Base-by-base conservation (phyloP, 305 asterid species). In the Rubia balearica region DNA sequence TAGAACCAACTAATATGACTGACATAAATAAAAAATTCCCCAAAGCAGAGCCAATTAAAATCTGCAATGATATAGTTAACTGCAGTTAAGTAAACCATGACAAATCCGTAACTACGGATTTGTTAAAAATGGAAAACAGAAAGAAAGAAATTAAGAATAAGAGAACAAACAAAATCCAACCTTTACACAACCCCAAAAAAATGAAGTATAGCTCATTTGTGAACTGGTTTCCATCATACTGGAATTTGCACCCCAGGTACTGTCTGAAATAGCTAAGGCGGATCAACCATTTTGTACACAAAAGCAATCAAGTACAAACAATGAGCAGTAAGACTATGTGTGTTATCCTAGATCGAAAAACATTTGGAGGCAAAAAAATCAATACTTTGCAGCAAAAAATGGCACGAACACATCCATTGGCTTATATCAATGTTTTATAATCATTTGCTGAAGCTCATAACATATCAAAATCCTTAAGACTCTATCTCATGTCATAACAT, bases 231-330 rank as follows among this genome's bases (percentile, higher is more conserved):
- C 89, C 68, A 67, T 79, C 63, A 77, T 84, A 65, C 63, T 81
- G 63, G 76, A 78, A 76, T 79, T 79, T 72, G 86, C 80, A 45
- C 73, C 83, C 92, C 85, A 83, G 74, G 76, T 79, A 78, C 82
- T 81, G 72, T 88, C 98, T 89, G 73, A 36, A 72, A 68, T 57
- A 76, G 90, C 73, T 91, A 82, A 89, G 96, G 87, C 57, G 92
- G 17, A 68, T 53, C 60, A 51, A 36, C 57, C 46, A 49, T 68
- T 49, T 33, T 33, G 24, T 3, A 68, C 36, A 27, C 46, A 45
- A 24, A 3, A 67, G 21, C 17, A 12, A 24, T 8, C 46, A 27
- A 33, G 30, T 10, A 51, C 63, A 33, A 3, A 49, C 71, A 68
- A 68, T 27, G 4, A 33, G 36, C 36, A 17, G 5, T 42, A 42